phyloP scores from a whole-genome alignment of 2,329 filamentous ascomycete species.

The Colletotrichum sp. region DNA sequence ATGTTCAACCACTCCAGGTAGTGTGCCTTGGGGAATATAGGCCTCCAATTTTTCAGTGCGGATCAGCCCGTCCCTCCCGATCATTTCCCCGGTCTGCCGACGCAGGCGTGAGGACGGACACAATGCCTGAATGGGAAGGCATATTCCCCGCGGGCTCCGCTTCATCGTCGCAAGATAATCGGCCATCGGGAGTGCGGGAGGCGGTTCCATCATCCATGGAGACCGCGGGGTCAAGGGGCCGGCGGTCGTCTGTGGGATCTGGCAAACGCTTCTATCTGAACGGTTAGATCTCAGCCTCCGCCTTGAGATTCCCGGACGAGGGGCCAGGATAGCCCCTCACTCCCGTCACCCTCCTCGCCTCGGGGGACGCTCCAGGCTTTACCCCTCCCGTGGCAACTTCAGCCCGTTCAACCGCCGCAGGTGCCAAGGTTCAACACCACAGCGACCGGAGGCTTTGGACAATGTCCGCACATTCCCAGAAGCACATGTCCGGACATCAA shows the following conservation, averaged over 20 bases:
- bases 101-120: not conserved
- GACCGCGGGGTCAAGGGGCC: not conserved
- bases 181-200: not conserved
- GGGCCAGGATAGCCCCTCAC: not conserved
- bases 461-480: not conserved
- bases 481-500: not conserved
- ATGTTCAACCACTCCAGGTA: not conserved
- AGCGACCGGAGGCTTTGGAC: not conserved
- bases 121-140: not conserved
- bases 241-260: not conserved
- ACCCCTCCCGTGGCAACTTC: not conserved
- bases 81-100: constrained; percentile 10
- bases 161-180: not conserved
- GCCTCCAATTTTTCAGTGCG: not conserved
- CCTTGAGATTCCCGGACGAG: not conserved
- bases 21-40: not conserved
- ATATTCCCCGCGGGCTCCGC: constrained; percentile 1
- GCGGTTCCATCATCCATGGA: not conserved
- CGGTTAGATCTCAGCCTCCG: not conserved
- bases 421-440: not conserved
- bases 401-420: not conserved
- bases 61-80: constrained; percentile 16
- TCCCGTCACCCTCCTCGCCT: not conserved
- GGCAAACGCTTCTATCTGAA: not conserved
- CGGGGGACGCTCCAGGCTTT: not conserved